Conservation (phyloP, 495 filamentous ascomycete species). For the Penicillium taxi region DNA sequence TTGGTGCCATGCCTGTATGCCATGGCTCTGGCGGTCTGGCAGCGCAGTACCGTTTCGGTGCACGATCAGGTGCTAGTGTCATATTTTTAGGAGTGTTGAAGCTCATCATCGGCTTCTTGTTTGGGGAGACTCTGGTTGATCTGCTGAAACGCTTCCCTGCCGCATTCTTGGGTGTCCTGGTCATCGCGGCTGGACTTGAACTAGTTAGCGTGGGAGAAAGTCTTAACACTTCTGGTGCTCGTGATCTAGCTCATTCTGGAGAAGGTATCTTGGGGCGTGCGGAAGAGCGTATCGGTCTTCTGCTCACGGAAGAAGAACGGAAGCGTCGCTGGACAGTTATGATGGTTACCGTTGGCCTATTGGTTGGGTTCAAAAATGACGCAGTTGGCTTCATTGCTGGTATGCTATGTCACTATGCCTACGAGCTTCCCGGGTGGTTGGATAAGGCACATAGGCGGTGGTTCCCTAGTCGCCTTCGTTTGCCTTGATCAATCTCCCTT, state of each 20-base stretch:
- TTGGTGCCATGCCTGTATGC: conserved; percentile 92
- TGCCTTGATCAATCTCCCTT: too few relatives aligned
- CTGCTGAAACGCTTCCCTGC: conserved; percentile 63
- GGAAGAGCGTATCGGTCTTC: conserved; percentile 28
- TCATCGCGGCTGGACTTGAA: conserved; percentile 81
- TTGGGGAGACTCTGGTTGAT: conserved; percentile 59
- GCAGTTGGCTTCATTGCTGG: conserved; percentile 79
- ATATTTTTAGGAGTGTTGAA: conserved; percentile 74
- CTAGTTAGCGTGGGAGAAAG: conserved; percentile 75
- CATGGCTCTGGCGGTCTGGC: conserved; percentile 89
- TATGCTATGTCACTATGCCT: conserved; percentile 58
- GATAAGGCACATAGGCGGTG: conserved; percentile 21
- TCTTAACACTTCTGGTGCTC: conserved; percentile 59
- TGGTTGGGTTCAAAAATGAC: conserved; percentile 84
- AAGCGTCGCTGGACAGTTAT: conserved; percentile 74
- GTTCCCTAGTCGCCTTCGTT: conserved; percentile 27
- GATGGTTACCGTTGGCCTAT: conserved; percentile 72
- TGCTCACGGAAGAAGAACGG: conserved; percentile 52
- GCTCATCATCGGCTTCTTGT: conserved; percentile 63
- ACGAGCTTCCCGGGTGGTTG: conserved; percentile 28
- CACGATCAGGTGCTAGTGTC: conserved; percentile 74
- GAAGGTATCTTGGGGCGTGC: conserved; percentile 29
- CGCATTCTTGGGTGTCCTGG: conserved; percentile 73
- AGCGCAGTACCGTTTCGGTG: conserved; percentile 83
- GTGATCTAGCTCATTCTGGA: conserved; percentile 44